Conservation (phyloP, 371 early-diverging fungal species). For the Syncephalis plumigaleata region DNA sequence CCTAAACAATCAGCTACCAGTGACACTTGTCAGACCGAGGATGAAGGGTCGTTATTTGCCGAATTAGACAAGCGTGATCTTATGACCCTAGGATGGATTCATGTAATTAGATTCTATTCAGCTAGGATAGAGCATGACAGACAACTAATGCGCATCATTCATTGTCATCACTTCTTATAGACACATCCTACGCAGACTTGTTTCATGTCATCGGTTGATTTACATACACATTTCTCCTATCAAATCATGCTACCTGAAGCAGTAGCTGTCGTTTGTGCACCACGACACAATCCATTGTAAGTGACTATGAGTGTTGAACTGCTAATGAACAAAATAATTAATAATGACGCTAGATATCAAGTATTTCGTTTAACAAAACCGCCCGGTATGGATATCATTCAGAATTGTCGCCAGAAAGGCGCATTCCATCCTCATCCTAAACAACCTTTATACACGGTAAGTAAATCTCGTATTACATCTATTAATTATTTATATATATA, state of each 20-base stretch:
- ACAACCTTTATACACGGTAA: not conserved
- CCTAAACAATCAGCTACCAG: conserved; percentile 80
- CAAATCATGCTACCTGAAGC: conserved; percentile 90
- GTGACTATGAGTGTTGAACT: not conserved
- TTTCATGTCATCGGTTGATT: conserved; percentile 79
- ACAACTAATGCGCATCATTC: too few species aligned
- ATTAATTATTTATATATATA: too few species aligned
- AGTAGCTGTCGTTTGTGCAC: conserved; percentile 83
- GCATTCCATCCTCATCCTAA: conserved; percentile 69
- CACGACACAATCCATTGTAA: conserved; percentile 45
- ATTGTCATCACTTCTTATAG: too few species aligned
- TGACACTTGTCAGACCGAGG: conserved; percentile 71
- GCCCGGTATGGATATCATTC: conserved; percentile 65
- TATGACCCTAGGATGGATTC: conserved; percentile 84
- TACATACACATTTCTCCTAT: conserved; percentile 86
- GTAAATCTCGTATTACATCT: not conserved
- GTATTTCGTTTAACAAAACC: conserved; percentile 78
- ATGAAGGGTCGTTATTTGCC: conserved; percentile 75
- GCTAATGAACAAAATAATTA: too few species aligned
- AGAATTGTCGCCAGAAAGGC: conserved; percentile 42
- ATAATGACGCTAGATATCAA: too few species aligned
- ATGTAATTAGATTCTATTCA: too few species aligned
- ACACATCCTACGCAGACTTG: conserved; percentile 90
- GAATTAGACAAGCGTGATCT: conserved; percentile 55
- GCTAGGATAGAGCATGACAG: too few species aligned